Base-by-base conservation (phyloP, 495 filamentous ascomycete species). In the Daldinia caldariorum region DNA sequence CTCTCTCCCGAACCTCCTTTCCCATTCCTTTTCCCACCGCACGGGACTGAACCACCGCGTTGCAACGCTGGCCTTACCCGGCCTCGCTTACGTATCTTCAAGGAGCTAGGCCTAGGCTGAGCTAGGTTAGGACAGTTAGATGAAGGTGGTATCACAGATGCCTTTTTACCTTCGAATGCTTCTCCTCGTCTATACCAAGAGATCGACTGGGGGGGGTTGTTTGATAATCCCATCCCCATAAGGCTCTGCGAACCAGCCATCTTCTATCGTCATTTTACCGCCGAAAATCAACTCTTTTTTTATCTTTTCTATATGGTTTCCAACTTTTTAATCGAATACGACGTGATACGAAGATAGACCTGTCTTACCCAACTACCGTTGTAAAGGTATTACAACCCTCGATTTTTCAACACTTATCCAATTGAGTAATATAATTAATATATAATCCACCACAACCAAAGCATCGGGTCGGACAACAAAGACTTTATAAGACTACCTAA, bases 61-160 rank as follows among this genome's bases (percentile, higher is more conserved):
- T 61, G 34, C 20, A 39, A 65, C 49, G 49, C 61, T 70, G 43
- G 61, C 38, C 43, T 37, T 34, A 51, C 66, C 55, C 61, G 37
- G 22, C 18, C 51, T 62, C 57, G 56, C 58, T 55, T 61, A 71
- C 57, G 29, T 63, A 51, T 39, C 63, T 61, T 1, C 58, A 63
- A 65, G 50, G 14, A 64, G 61, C 56, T 29, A 31, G 35, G 39
- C 22, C 58, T 66, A 65, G 45, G 41, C 67, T 70, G 61, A 63
- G 61, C 68, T 66, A 57, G 68, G 68, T 20, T 66, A 59, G 58
- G 67, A 49, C 18, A 29, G 29, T 13, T 39, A 49, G 37, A 63
- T 35, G 58, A 58, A 12, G 70, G 70, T 72, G 55, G 70, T 62
- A 72, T 72, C 41, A 49, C 64, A 64, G 56, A 68, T 64, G 50